phyloP scores from a whole-genome alignment of 1,284 basidiomycete species.

The Boletus semigastroideus region DNA sequence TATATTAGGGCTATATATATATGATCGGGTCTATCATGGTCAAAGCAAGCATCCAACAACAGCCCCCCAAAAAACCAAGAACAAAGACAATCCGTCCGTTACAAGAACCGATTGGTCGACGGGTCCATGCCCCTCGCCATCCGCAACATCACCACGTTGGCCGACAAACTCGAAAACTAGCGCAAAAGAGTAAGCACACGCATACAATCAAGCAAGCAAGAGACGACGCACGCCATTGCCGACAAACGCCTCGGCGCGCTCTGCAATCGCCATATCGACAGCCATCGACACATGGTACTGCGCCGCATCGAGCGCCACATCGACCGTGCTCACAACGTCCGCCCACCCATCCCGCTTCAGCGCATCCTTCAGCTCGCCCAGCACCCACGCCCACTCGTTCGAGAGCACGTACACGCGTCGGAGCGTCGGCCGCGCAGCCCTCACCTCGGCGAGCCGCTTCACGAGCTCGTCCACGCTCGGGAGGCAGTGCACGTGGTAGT shows the following conservation, averaged over 20 bases:
- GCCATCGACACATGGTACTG: slow-evolving; percentile 58
- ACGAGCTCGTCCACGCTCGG: slow-evolving; percentile 57
- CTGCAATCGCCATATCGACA: slow-evolving; percentile 71
- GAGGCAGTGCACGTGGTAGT: slow-evolving; percentile 57
- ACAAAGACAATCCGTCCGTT: not conserved
- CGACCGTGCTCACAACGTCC: slow-evolving; percentile 42
- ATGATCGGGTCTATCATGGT: too few species aligned
- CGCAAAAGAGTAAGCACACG: slow-evolving; percentile 37
- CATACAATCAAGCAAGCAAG: slow-evolving; percentile 48
- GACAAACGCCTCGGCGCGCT: slow-evolving; percentile 67
- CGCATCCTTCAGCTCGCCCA: slow-evolving; percentile 45
- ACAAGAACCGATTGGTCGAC: slow-evolving; percentile 45
- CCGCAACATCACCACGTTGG: slow-evolving; percentile 57
- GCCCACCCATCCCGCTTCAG: slow-evolving; percentile 52
- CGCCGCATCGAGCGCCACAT: slow-evolving; percentile 43
- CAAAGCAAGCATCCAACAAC: too few species aligned
- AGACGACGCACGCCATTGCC: slow-evolving; percentile 52
- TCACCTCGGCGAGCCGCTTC: slow-evolving; percentile 39
- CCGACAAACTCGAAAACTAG: slow-evolving; percentile 56
- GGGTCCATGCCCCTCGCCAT: slow-evolving; percentile 44
- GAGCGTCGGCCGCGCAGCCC: slow-evolving; percentile 33
- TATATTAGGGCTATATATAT: too few species aligned
- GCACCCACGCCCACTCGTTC: slow-evolving; percentile 57
- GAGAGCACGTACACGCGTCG: slow-evolving; percentile 51
- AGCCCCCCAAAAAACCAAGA: too few species aligned